phyloP scores from a whole-genome alignment of 371 early-diverging fungal genomes.

The Syncephalastrum monosporum region DNA sequence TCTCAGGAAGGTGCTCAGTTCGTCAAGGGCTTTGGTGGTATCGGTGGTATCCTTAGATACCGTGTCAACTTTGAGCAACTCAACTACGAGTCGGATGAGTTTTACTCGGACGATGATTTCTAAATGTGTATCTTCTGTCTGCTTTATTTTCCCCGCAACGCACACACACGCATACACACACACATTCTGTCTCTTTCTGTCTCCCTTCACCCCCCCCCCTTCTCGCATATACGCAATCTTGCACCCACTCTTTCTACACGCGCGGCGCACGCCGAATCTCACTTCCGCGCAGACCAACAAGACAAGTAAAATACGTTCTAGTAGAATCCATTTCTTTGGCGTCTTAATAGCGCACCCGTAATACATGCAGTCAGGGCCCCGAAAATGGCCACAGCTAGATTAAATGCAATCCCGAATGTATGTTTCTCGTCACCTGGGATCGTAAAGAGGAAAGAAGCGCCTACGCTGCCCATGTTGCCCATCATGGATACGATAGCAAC shows the following conservation, averaged over 20 bases:
- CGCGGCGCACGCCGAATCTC: too few relatives aligned
- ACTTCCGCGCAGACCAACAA: too few relatives aligned
- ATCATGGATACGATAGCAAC: constrained; percentile 38
- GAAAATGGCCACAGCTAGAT: constrained; percentile 7
- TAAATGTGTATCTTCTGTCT: constrained; percentile 7
- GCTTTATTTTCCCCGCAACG: neutral
- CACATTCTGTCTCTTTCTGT: constrained; percentile 1
- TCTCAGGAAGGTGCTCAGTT: constrained; percentile 97
- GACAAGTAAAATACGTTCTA: too few relatives aligned
- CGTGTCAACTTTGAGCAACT: constrained; percentile 85
- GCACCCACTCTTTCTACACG: neutral
- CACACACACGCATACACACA: neutral
- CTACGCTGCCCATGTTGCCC: constrained; percentile 35
- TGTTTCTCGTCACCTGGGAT: constrained; percentile 18
- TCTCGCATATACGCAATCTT: neutral
- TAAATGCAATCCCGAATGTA: constrained; percentile 17
- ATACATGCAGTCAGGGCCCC: constrained; percentile 8
- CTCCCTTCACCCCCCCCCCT: neutral
- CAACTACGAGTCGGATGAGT: constrained; percentile 55
- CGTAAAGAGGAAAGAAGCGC: constrained; percentile 36
- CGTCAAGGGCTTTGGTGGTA: constrained; percentile 97
- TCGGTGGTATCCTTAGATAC: constrained; percentile 87
- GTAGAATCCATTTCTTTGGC: too few relatives aligned
- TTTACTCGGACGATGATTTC: constrained; percentile 40
- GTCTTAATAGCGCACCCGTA: constrained; percentile 4